phyloP scores from a whole-genome alignment of 129 eudicot species.

The Lactuca saligna region DNA sequence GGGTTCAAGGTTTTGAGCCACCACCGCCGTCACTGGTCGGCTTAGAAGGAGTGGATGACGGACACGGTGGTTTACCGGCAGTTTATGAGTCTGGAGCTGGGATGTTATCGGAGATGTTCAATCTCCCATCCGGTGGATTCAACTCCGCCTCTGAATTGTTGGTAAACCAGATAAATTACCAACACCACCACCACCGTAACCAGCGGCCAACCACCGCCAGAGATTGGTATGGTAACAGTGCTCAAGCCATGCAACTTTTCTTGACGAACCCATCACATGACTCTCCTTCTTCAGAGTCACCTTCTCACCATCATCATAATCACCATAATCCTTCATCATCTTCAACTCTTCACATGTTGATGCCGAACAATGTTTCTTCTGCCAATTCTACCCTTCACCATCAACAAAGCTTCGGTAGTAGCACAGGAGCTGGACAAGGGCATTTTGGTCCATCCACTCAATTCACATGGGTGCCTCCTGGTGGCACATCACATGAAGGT shows the following conservation, averaged over 20 bases:
- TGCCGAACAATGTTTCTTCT: slow-evolving; percentile 46
- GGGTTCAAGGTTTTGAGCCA: slow-evolving; percentile 48
- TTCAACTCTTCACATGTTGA: slow-evolving; percentile 67
- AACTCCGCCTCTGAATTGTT: slow-evolving; percentile 47
- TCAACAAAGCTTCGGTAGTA: slow-evolving; percentile 33
- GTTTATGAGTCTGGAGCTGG: slow-evolving; percentile 66
- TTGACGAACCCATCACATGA: slow-evolving; percentile 58
- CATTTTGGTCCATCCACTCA: slow-evolving; percentile 45
- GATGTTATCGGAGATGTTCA: slow-evolving; percentile 94
- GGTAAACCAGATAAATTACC: slow-evolving; percentile 43
- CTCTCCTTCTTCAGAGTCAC: slow-evolving; percentile 43
- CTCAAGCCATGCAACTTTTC: slow-evolving; percentile 97
- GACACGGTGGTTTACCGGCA: slow-evolving; percentile 37
- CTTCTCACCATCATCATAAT: slow-evolving; percentile 31
- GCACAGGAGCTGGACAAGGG: slow-evolving; percentile 30
- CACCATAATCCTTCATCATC: slow-evolving; percentile 16
- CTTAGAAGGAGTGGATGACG: slow-evolving; percentile 43
- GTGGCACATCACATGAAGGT: slow-evolving; percentile 23
- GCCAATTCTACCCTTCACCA: slow-evolving; percentile 37
- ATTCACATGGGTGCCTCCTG: slow-evolving; percentile 52
- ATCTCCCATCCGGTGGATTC: slow-evolving; percentile 42
- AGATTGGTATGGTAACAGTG: slow-evolving; percentile 60
- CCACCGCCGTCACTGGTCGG: slow-evolving; percentile 40
- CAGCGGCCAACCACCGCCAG: slow-evolving; percentile 25
- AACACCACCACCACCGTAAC: slow-evolving; percentile 34